A percentile compares a stretch with the other conserved stretches of the same genome.
Evolutionary conservation across 768 basidiomycete genomes (phyloP).

Genomic region (Lactarius vividus): DNA sequence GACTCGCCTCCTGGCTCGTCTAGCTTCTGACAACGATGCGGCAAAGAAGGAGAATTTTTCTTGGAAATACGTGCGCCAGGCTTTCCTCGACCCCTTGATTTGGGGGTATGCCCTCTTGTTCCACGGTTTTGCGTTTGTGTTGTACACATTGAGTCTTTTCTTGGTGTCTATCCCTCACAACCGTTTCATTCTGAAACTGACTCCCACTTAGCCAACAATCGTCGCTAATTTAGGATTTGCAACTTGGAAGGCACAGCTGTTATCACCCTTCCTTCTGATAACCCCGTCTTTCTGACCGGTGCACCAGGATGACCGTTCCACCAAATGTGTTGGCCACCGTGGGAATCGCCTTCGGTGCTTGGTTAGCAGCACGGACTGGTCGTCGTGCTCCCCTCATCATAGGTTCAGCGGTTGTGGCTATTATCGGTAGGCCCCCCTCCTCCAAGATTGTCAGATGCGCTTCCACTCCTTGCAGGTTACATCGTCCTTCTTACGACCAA

Average conservation of each 20-base stretch:
- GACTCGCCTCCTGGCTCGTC: constrained; percentile 45
- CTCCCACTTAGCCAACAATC: constrained; percentile 48
- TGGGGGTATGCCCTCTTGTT: constrained; percentile 61
- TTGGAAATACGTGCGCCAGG: constrained; percentile 56
- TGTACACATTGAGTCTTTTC: constrained; percentile 59
- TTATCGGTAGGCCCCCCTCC: constrained; percentile 43
- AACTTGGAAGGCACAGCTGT: constrained; percentile 62
- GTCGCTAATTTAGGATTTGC: constrained; percentile 55
- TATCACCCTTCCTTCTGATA: constrained; percentile 23
- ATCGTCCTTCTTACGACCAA: constrained; percentile 50
- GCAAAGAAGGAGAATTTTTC: constrained; percentile 51
- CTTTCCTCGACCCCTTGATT: constrained; percentile 54
- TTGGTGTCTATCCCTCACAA: constrained; percentile 37
- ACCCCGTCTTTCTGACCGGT: not conserved
- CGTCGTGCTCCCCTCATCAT: constrained; percentile 54
- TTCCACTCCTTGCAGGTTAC: constrained; percentile 43
- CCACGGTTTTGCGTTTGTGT: constrained; percentile 58
- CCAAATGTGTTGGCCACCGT: constrained; percentile 52
- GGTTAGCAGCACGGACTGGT: constrained; percentile 47
- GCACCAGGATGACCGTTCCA: constrained; percentile 52
- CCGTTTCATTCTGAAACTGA: not conserved
- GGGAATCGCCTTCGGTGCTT: constrained; percentile 50
- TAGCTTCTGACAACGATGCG: constrained; percentile 54
- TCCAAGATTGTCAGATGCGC: too few relatives aligned
- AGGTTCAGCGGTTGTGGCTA: constrained; percentile 45